Conservation (phyloP, 345 rosid genomes). For the Boechera stricta region DNA sequence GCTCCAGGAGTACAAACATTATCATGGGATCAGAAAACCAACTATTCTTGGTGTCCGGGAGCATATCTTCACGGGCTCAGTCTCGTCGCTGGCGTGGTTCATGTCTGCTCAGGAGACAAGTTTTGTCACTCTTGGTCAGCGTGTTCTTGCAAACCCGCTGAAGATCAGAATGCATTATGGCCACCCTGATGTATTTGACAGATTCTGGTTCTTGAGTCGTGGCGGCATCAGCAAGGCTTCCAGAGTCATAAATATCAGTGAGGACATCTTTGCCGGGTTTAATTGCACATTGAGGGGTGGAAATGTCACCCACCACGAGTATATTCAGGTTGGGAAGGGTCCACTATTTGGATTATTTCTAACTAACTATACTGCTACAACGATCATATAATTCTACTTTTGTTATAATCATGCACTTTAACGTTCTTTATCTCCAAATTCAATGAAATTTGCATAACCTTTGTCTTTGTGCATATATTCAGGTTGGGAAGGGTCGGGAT, state of each 20-base stretch:
- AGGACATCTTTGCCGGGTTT: slow-evolving; percentile 95
- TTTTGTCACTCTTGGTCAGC: slow-evolving; percentile 91
- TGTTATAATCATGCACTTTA: slow-evolving; percentile 21
- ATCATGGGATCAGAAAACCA: slow-evolving; percentile 82
- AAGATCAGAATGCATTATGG: slow-evolving; percentile 95
- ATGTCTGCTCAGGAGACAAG: slow-evolving; percentile 93
- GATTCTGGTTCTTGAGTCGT: slow-evolving; percentile 86
- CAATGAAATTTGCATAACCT: slow-evolving; percentile 15
- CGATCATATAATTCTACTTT: background rate
- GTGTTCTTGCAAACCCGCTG: slow-evolving; percentile 89
- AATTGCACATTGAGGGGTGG: slow-evolving; percentile 92
- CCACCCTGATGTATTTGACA: slow-evolving; percentile 93
- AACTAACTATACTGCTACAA: slow-evolving; percentile 10
- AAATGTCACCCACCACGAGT: slow-evolving; percentile 93
- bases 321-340: slow-evolving; percentile 85
- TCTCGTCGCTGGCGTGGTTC: slow-evolving; percentile 93
- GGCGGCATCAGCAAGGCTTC: slow-evolving; percentile 97
- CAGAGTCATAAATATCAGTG: slow-evolving; percentile 80
- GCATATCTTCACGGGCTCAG: slow-evolving; percentile 90
- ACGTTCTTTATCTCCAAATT: background rate
- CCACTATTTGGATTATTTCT: slow-evolving; percentile 31
- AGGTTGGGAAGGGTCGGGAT: slow-evolving; percentile 93
- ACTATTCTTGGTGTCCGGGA: slow-evolving; percentile 92
- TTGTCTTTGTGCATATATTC: slow-evolving; percentile 48
- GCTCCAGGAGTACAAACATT: slow-evolving; percentile 73